Conservation (phyloP, 2,329 filamentous ascomycete species). For the Ilyonectria destructans region DNA sequence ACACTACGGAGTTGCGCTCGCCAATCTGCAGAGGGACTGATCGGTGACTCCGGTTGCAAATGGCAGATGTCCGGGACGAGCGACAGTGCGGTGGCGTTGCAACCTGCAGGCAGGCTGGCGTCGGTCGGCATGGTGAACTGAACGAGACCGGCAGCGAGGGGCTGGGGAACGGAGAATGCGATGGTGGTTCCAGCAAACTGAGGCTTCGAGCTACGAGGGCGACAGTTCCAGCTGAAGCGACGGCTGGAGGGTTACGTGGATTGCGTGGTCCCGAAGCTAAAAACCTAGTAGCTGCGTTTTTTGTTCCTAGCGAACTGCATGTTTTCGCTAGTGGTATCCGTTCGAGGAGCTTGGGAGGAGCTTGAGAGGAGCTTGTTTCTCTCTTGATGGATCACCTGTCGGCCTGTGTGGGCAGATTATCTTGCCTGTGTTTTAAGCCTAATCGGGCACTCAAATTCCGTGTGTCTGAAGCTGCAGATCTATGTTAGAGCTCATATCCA, state of each 20-base stretch:
- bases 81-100: constrained; percentile 11
- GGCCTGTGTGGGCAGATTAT: no score
- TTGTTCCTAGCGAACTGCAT: constrained; percentile 22
- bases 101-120: constrained; percentile 2
- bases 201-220: constrained; percentile 8
- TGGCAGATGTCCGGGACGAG: not conserved
- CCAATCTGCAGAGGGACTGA: constrained; percentile 9
- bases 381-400: not conserved
- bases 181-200: constrained; percentile 10
- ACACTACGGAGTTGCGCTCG: not conserved
- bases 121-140: not conserved
- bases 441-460: no score
- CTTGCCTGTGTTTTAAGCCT: no score
- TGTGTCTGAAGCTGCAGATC: no score
- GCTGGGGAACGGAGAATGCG: not conserved
- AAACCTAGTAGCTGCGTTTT: not conserved
- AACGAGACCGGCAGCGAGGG: constrained; percentile 5
- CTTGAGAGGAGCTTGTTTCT: not conserved
- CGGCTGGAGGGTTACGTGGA: constrained; percentile 13
- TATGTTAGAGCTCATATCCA: no score
- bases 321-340: constrained; percentile 5
- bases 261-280: constrained; percentile 17
- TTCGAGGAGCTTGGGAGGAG: not conserved
- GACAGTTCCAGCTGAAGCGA: constrained; percentile 23
- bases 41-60: constrained; percentile 13